Evolutionary conservation across 202 grass and related monocot species (phyloP), one percentile per base, ranked within the genome.

Genomic region (Zizania palustris): DNA sequence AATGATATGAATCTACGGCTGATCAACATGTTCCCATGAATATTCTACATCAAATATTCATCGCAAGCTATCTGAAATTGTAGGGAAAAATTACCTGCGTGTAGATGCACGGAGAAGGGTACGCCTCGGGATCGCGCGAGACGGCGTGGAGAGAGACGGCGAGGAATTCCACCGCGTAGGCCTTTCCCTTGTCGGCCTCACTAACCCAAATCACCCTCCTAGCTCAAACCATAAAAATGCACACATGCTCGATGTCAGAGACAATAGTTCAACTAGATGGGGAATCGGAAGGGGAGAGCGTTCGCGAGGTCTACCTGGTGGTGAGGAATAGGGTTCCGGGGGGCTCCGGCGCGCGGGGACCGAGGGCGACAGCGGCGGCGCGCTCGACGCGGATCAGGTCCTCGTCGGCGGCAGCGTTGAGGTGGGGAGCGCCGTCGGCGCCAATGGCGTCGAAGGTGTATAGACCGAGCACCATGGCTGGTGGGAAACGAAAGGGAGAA

Each of bases 151-250:
- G 93, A 43, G 88, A 76, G 71, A 97, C 59, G 57, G 75, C 87
- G 49, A 91, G 49, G 61, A 97, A 97, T 85, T 89, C 88, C 65
- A 93, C 93, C 41, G 83, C 85, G 69, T 89, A 97, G 33, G 85
- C 86, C 69, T 82, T 93, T 35, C 60, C 77, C 64, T 80, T 87
- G 20, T 93, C 90, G 10, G 69, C 59, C 19, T 90, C 82, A 60
- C 89, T 92, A 21, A 86, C 43, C 93, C 93, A 96, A 78, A 96
- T 88, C 83, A 90, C 85, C 73, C 90, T 97, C 93, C 93, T 93
- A 68, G 39, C 11, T 44, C 55, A 71, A 73, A 4, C 3, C 3
- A 69, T 12, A 61, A 19, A 7, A 13, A 54, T 16, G 2, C 15
- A 0, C 49, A n/a, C 50, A 53, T 16, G 50, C 14, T 8, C n/a